These are phyloP conservation scores for Crithidia acanthocephali DNA, from an alignment of 208 protist genomes.

Conservation along the genomic window DNA sequence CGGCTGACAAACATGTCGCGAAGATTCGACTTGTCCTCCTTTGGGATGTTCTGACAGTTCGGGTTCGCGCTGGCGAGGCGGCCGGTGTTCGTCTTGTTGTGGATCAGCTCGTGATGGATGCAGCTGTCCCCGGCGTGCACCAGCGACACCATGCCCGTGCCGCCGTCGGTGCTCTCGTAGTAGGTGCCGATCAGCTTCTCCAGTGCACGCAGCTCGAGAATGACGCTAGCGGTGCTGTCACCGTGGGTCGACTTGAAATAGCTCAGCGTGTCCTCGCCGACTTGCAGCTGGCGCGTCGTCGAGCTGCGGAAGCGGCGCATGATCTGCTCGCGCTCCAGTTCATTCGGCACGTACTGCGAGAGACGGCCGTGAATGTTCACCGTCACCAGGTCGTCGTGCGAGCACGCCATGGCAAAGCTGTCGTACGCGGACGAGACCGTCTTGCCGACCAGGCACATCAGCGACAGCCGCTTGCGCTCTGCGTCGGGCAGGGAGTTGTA, in stretches of 20 bases:
- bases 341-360: slow-evolving; percentile 68
- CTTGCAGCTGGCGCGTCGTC: slow-evolving; percentile 84
- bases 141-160: slow-evolving; percentile 93
- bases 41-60: slow-evolving; percentile 95
- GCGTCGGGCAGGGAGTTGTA: slow-evolving; percentile 76
- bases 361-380: slow-evolving; percentile 78
- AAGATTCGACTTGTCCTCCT: slow-evolving; percentile 88
- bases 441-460: slow-evolving; percentile 82
- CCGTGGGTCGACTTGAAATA: slow-evolving; percentile 88
- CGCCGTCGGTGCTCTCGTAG: slow-evolving; percentile 91
- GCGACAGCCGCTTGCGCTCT: slow-evolving; percentile 72
- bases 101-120: slow-evolving; percentile 94
- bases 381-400: slow-evolving; percentile 82
- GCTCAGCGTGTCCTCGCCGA: slow-evolving; percentile 86
- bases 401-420: slow-evolving; percentile 79
- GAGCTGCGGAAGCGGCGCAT: slow-evolving; percentile 84
- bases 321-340: slow-evolving; percentile 85
- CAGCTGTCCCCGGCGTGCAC: slow-evolving; percentile 88
- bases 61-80: slow-evolving; percentile 90
- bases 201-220: slow-evolving; percentile 85
- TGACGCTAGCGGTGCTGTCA: slow-evolving; percentile 75
- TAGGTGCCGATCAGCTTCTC: slow-evolving; percentile 93
- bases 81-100: slow-evolving; percentile 93
- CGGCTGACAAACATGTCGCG: slow-evolving; percentile 93
- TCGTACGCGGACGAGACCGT: slow-evolving; percentile 77